A percentile compares a stretch with the other conserved stretches of the same genome.
Conservation (phyloP, 768 basidiomycete species). For the Gyrodon lividus region DNA sequence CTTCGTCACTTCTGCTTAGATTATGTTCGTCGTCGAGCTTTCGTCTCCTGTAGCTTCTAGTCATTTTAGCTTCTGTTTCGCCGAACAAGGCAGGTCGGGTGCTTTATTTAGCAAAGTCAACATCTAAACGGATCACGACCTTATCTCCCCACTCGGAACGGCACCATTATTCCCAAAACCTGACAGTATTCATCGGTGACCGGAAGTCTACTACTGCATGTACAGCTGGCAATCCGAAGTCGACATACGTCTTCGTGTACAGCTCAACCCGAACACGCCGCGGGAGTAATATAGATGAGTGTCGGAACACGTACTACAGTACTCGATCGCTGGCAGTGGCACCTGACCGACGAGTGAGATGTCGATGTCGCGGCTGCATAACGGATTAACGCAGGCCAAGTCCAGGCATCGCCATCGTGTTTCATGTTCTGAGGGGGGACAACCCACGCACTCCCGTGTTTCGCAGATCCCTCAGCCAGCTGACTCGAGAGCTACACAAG, state of each 20-base stretch:
- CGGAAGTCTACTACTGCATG: constrained; percentile 20
- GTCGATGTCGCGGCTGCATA: constrained; percentile 4
- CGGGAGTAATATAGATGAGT: constrained; percentile 25
- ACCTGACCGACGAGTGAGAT: no score
- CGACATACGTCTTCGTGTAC: constrained; percentile 18
- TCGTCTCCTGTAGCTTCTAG: constrained; percentile 3
- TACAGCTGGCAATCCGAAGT: constrained; percentile 6
- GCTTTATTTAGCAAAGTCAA: not conserved
- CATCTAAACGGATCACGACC: constrained; percentile 32
- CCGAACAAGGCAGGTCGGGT: constrained; percentile 7
- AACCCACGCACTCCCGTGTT: no score
- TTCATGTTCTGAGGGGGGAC: not conserved
- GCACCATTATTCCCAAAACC: constrained; percentile 4
- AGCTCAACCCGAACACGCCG: constrained; percentile 19
- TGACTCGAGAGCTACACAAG: no score
- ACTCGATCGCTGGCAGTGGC: constrained; percentile 9
- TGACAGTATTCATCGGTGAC: constrained; percentile 15
- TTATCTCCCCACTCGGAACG: constrained; percentile 27
- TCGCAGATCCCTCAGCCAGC: no score
- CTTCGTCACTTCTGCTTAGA: constrained; percentile 5
- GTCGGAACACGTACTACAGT: constrained; percentile 7
- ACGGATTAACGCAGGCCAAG: not conserved
- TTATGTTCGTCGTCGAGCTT: constrained; percentile 15
- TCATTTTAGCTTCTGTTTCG: not conserved
- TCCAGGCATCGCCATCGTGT: not conserved